Percentiles rank a stretch among this genome's conserved stretches.
Conservation (phyloP, 768 basidiomycete species). For the Tephrocybe sp. region DNA sequence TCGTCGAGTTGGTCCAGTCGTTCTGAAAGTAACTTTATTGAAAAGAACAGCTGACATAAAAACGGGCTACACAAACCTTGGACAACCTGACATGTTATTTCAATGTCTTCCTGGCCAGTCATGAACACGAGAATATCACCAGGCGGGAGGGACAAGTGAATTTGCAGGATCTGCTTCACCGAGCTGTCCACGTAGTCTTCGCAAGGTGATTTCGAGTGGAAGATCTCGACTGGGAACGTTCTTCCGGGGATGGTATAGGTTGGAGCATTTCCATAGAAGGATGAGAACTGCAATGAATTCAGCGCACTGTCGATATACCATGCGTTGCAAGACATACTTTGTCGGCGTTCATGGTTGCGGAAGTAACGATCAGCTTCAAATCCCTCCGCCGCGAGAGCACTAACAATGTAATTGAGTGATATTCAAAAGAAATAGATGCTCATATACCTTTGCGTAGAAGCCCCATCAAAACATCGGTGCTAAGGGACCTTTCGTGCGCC, state of each 20-base stretch:
- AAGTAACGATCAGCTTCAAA: slow-evolving; percentile 94
- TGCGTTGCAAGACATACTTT: slow-evolving; percentile 56
- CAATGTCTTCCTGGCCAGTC: slow-evolving; percentile 99
- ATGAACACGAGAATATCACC: slow-evolving; percentile 98
- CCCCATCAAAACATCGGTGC: slow-evolving; percentile 98
- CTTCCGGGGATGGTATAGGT: slow-evolving; percentile 88
- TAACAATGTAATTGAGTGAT: slow-evolving; percentile 24
- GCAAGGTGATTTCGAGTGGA: slow-evolving; percentile 95
- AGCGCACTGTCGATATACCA: not conserved
- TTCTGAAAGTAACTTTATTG: slow-evolving; percentile 46
- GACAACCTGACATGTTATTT: slow-evolving; percentile 92
- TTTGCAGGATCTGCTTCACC: slow-evolving; percentile 96
- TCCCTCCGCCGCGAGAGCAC: slow-evolving; percentile 89
- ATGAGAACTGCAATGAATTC: slow-evolving; percentile 65
- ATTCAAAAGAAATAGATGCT: not conserved
- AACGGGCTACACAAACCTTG: slow-evolving; percentile 50
- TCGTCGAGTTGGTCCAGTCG: slow-evolving; percentile 91
- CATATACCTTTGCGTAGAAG: slow-evolving; percentile 83
- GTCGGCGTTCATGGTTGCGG: slow-evolving; percentile 99
- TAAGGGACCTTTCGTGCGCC: slow-evolving; percentile 95
- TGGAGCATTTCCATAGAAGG: slow-evolving; percentile 93
- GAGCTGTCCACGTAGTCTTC: slow-evolving; percentile 99
- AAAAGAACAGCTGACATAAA: not conserved
- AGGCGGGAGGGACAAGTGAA: slow-evolving; percentile 87
- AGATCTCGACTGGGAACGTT: slow-evolving; percentile 97